phyloP scores from a whole-genome alignment of 2,329 filamentous ascomycete species.

The Penicillium brevicompactum region DNA sequence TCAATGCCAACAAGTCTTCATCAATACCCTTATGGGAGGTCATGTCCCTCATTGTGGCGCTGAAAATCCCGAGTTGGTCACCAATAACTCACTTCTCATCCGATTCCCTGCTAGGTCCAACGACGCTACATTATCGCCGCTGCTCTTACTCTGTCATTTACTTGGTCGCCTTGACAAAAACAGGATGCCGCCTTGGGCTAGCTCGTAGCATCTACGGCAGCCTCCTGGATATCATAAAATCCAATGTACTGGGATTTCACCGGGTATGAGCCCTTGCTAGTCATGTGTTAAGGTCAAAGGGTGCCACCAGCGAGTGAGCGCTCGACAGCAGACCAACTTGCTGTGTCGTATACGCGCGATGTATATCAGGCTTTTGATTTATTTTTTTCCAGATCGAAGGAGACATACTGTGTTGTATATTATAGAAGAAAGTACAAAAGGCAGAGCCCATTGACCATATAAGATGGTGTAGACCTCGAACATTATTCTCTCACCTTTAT shows the following conservation, averaged over 20 bases:
- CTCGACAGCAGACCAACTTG: slow-evolving; percentile 3
- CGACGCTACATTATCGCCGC: not conserved
- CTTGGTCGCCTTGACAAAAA: not conserved
- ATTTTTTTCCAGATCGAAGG: not conserved
- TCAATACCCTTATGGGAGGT: not conserved
- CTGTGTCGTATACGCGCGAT: slow-evolving; percentile 8
- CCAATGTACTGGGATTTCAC: not conserved
- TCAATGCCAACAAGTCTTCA: not conserved
- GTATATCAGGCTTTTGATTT: not conserved
- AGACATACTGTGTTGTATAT: slow-evolving; percentile 4
- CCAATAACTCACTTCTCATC: not conserved
- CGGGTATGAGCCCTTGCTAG: not conserved
- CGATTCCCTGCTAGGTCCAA: not conserved
- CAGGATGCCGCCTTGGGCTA: not conserved
- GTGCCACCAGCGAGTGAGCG: not conserved
- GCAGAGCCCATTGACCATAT: not conserved
- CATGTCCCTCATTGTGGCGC: not conserved
- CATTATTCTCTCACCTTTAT: no score
- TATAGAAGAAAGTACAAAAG: not conserved
- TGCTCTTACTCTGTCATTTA: not conserved
- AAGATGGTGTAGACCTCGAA: not conserved
- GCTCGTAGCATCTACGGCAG: not conserved
- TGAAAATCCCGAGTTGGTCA: not conserved
- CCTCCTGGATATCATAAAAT: not conserved
- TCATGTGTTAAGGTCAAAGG: not conserved